Conservation (phyloP, 164 flowering plant species). For the Piper longum region DNA sequence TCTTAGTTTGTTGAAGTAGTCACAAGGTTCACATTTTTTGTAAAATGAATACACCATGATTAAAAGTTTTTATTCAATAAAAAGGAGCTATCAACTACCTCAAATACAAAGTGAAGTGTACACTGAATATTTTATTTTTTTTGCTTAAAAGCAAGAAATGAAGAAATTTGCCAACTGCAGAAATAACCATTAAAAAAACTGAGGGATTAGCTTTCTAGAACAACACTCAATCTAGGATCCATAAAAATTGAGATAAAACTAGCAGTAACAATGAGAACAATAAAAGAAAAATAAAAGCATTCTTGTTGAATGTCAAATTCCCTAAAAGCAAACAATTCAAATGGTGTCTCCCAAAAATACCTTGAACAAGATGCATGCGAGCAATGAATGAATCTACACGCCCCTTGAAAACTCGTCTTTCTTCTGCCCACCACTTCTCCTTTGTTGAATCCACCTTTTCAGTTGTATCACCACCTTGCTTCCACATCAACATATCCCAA, state of each 20-base stretch:
- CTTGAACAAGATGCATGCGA: constrained; percentile 45
- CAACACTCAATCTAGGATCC: not conserved
- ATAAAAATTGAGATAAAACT: not conserved
- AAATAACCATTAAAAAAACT: not conserved
- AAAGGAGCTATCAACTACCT: not conserved
- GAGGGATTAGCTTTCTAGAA: too few relatives aligned
- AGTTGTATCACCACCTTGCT: constrained; percentile 17
- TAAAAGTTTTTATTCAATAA: not conserved
- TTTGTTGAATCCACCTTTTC: constrained; percentile 27
- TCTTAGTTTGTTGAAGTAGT: not conserved
- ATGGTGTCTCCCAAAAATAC: constrained; percentile 15
- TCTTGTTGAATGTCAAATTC: not conserved
- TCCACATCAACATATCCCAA: constrained; percentile 56
- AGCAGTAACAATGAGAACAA: not conserved
- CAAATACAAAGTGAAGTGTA: not conserved
- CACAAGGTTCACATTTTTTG: not conserved
- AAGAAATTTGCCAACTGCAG: not conserved
- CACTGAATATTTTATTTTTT: not conserved
- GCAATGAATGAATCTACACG: constrained; percentile 31
- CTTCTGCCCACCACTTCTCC: constrained; percentile 33
- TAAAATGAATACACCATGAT: not conserved
- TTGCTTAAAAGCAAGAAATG: not conserved
- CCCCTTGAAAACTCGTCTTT: constrained; percentile 25
- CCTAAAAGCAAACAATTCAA: not conserved
- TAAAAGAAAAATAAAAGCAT: too few relatives aligned